Percentiles rank a stretch among this genome's conserved stretches.
These are phyloP conservation scores for Lagenaria siceraria DNA, from an alignment of 306 rosid species.

Conservation along the genomic window DNA sequence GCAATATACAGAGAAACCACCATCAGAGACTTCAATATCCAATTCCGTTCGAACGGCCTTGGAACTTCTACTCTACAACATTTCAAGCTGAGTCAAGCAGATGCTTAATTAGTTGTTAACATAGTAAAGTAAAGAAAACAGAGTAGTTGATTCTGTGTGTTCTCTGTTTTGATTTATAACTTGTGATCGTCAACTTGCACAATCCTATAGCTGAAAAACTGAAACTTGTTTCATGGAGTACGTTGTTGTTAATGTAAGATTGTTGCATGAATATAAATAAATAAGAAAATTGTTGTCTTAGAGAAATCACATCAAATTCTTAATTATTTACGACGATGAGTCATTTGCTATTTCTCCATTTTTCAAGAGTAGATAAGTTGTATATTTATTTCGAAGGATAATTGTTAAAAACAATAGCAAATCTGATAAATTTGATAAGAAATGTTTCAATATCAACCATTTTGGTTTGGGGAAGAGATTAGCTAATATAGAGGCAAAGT, in stretches of 20 bases:
- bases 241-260: neutral
- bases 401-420: no score
- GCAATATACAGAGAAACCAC: slow-evolving; percentile 6
- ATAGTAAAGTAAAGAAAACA: neutral
- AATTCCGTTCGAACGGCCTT: neutral
- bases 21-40: neutral
- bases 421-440: no score
- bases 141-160: neutral
- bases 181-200: neutral
- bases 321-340: no score
- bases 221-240: neutral
- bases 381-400: no score
- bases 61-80: neutral
- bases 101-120: neutral
- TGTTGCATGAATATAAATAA: neutral
- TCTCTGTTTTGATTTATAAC: neutral
- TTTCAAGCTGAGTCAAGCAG: neutral
- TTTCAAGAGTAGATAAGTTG: no score
- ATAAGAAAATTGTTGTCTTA: neutral
- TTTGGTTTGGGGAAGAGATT: no score
- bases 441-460: no score
- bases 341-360: no score
- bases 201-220: neutral
- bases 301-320: neutral
- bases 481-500: no score